Evolutionary conservation across 1,139 yeast genomes (phyloP).

Genomic region (Kodamaea sp.): DNA sequence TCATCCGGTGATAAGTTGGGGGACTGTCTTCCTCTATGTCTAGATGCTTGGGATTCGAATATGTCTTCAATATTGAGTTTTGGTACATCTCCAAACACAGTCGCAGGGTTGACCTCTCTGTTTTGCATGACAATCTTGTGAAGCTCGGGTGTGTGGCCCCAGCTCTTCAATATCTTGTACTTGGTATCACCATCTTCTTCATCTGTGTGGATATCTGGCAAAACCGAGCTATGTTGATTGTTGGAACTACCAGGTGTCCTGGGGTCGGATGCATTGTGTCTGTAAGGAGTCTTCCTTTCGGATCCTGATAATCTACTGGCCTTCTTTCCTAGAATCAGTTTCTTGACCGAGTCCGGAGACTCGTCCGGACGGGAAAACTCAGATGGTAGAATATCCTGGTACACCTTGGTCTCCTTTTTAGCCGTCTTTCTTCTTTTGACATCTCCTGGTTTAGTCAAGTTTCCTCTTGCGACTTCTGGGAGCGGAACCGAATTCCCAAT

Average conservation of each 20-base stretch:
- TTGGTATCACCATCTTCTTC: conserved; percentile 50
- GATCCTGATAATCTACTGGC: conserved; percentile 6
- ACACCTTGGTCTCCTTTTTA: conserved; percentile 4
- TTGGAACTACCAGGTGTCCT: conserved; percentile 11
- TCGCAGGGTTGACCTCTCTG: conserved; percentile 64
- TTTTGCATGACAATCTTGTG: conserved; percentile 55
- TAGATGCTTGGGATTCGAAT: conserved; percentile 52
- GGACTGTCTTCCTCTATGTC: conserved; percentile 58
- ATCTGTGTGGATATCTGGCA: conserved; percentile 54
- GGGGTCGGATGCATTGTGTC: conserved; percentile 3
- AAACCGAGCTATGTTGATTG: conserved; percentile 19
- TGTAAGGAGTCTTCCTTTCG: not conserved
- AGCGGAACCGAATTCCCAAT: conserved; percentile 37
- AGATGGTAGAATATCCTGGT: conserved; percentile 4
- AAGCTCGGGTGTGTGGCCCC: conserved; percentile 75
- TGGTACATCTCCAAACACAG: conserved; percentile 78
- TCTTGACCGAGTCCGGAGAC: conserved; percentile 3
- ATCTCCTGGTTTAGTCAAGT: conserved; percentile 9
- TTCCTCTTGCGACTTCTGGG: conserved; percentile 40
- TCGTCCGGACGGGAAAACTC: conserved; percentile 3
- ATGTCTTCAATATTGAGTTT: conserved; percentile 69
- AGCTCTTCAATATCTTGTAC: conserved; percentile 51
- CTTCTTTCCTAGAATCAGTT: conserved; percentile 8
- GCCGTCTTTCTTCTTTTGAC: conserved; percentile 6
- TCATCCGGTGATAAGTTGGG: conserved; percentile 38